phyloP scores from a whole-genome alignment of 208 protist genomes.

The Trypanosoma vivax region DNA sequence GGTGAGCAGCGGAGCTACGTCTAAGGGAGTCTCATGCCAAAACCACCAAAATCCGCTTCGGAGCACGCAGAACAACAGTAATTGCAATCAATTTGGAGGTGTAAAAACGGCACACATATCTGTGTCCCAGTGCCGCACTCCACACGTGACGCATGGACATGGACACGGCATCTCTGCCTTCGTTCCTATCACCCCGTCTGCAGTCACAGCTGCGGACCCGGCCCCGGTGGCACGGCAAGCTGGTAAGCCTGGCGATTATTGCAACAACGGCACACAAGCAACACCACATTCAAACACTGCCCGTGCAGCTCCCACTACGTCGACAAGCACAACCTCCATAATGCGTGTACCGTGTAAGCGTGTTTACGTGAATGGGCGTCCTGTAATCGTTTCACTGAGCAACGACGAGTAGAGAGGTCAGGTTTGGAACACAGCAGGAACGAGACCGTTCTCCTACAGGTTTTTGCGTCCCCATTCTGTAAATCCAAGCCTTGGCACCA shows the following conservation, averaged over 20 bases:
- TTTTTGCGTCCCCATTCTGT: too few species aligned
- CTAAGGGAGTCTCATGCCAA: background rate
- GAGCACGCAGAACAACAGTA: too few species aligned
- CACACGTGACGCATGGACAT: too few species aligned
- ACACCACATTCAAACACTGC: background rate
- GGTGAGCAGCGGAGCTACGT: background rate
- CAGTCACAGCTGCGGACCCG: too few species aligned
- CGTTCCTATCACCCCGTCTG: too few species aligned
- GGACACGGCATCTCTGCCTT: too few species aligned
- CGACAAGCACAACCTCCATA: conserved; percentile 8
- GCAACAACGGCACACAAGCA: too few species aligned
- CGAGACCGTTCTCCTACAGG: too few species aligned
- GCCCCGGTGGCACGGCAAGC: background rate
- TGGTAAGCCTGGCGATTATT: background rate
- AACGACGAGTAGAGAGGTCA: conserved; percentile 1
- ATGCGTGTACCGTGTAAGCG: conserved; percentile 20
- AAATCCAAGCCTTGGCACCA: background rate
- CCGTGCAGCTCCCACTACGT: background rate
- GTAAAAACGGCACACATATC: too few species aligned
- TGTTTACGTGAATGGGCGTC: conserved; percentile 22
- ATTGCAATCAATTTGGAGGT: too few species aligned
- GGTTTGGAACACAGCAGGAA: conserved; percentile 3
- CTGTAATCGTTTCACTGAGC: conserved; percentile 24
- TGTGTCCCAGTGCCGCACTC: too few species aligned
- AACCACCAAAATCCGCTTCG: too few species aligned